These are phyloP conservation scores for Coccomyxa sp. DNA, from an alignment of 139 green algal genomes.

Conservation along the genomic window DNA sequence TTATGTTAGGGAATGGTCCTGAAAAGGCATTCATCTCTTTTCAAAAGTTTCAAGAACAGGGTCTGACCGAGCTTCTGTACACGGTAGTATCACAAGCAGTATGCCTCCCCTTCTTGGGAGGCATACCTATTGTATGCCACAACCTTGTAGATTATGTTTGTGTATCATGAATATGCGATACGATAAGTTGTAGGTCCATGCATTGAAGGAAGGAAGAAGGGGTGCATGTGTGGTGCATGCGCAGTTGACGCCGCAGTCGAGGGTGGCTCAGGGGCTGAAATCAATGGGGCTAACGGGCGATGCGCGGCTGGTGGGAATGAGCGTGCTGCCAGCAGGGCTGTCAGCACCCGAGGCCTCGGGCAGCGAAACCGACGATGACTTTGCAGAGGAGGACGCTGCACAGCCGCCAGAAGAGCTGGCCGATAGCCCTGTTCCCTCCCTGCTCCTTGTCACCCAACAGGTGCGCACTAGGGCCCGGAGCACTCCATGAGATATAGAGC, in stretches of 20 bases:
- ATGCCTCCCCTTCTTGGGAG: background rate
- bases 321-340: slow-evolving; percentile 30
- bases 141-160: background rate
- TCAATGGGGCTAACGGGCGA: slow-evolving; percentile 31
- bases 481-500: background rate
- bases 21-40: no score
- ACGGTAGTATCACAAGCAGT: no score
- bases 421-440: slow-evolving; percentile 6
- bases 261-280: slow-evolving; percentile 13
- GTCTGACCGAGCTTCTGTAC: no score
- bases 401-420: slow-evolving; percentile 5
- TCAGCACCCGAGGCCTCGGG: background rate
- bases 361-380: slow-evolving; percentile 3
- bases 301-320: slow-evolving; percentile 43
- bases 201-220: background rate
- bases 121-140: background rate
- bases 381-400: background rate
- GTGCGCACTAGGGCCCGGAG: background rate
- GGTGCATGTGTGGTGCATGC: background rate
- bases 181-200: no score
- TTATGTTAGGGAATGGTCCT: no score
- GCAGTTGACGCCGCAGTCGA: background rate
- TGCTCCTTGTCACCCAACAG: slow-evolving; percentile 44
- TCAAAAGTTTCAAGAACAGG: no score
- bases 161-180: background rate